A percentile compares a stretch with the other conserved stretches of the same genome.
Evolutionary conservation across 345 rosid genomes (phyloP).

Genomic region (Lepidium sativum): DNA sequence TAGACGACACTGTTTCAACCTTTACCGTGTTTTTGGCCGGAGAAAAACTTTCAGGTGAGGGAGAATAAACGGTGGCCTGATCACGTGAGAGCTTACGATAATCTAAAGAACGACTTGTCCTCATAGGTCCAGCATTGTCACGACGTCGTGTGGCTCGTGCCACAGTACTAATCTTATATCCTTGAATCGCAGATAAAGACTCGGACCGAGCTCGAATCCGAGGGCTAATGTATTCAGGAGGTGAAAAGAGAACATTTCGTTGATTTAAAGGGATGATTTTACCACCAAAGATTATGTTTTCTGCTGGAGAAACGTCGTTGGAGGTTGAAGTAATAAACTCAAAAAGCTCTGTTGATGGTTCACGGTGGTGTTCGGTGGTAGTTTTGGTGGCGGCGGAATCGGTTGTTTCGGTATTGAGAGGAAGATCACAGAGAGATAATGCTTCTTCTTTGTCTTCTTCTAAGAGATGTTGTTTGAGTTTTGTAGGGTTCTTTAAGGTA

Average conservation of each 20-base stretch:
- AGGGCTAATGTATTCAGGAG: neutral
- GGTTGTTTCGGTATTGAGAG: slow-evolving; percentile 4
- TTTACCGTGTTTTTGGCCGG: neutral
- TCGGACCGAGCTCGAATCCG: slow-evolving; percentile 42
- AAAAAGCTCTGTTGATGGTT: slow-evolving; percentile 35
- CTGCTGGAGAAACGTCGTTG: slow-evolving; percentile 55
- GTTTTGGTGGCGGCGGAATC: slow-evolving; percentile 7
- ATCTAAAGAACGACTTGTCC: slow-evolving; percentile 59
- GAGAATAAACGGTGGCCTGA: slow-evolving; percentile 8
- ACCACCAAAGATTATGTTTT: slow-evolving; percentile 59
- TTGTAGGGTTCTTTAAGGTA: slow-evolving; percentile 11
- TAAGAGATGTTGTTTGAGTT: neutral
- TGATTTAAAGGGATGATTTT: slow-evolving; percentile 48
- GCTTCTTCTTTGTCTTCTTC: slow-evolving; percentile 27
- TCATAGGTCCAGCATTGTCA: slow-evolving; percentile 27
- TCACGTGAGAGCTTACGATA: slow-evolving; percentile 33
- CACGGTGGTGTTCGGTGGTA: slow-evolving; percentile 21
- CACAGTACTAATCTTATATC: neutral
- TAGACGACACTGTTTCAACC: neutral
- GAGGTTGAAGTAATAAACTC: slow-evolving; percentile 38
- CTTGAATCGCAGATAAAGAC: slow-evolving; percentile 40
- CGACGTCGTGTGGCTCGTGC: slow-evolving; percentile 18
- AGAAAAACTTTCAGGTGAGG: neutral
- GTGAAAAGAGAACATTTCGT: slow-evolving; percentile 10
- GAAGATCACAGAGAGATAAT: slow-evolving; percentile 50